A percentile compares a stretch with the other conserved stretches of the same genome.
Evolutionary conservation across 768 basidiomycete genomes (phyloP).

Genomic region (Lepiota brunneoincarnata): DNA sequence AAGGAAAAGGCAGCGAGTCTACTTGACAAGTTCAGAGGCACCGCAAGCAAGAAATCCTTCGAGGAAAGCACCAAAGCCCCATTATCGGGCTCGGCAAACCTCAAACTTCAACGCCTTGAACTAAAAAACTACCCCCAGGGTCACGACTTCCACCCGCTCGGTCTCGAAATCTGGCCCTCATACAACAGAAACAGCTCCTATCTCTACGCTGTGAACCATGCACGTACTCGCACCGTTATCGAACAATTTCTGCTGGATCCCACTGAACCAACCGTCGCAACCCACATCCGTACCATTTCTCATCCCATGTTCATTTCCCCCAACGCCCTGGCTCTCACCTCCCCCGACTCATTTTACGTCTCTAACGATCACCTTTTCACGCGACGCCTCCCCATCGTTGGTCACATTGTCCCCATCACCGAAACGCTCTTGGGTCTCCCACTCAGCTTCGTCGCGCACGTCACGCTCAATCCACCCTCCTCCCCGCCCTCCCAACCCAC

Average conservation of each 20-base stretch:
- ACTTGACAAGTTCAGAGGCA: constrained; percentile 11
- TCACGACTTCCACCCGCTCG: constrained; percentile 74
- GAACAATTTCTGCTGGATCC: constrained; percentile 65
- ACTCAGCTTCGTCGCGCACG: constrained; percentile 55
- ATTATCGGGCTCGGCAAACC: constrained; percentile 11
- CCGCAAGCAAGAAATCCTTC: background rate
- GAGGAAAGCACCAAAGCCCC: background rate
- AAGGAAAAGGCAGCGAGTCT: constrained; percentile 12
- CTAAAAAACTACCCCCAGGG: constrained; percentile 50
- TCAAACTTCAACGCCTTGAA: constrained; percentile 35
- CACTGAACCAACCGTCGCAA: constrained; percentile 37
- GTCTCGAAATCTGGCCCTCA: constrained; percentile 57
- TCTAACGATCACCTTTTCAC: constrained; percentile 73
- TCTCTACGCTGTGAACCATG: constrained; percentile 71
- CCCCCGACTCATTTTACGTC: constrained; percentile 67
- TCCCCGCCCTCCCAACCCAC: constrained; percentile 17
- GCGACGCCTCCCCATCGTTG: constrained; percentile 54
- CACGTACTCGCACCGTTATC: constrained; percentile 54
- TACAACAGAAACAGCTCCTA: constrained; percentile 45
- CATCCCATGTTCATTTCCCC: constrained; percentile 60
- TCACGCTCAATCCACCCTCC: constrained; percentile 36
- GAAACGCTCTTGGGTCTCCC: constrained; percentile 61
- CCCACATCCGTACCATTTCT: constrained; percentile 57
- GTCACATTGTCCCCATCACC: constrained; percentile 45
- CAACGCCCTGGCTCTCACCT: constrained; percentile 64